phyloP scores from a whole-genome alignment of 495 filamentous ascomycete species.

The Polyplosphaeria fusca region DNA sequence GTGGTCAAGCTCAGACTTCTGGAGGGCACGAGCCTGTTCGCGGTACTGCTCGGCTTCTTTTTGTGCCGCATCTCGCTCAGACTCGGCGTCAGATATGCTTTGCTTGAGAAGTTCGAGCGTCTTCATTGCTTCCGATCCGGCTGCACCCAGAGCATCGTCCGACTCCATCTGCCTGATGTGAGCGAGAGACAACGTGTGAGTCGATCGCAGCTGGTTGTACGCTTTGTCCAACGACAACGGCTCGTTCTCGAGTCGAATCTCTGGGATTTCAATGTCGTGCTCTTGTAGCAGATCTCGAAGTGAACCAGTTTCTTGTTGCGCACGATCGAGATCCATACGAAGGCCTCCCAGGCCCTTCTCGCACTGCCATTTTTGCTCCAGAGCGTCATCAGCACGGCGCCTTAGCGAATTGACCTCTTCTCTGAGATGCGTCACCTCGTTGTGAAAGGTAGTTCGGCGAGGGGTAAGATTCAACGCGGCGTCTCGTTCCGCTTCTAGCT shows the following conservation, averaged over 20 bases:
- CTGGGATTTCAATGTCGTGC: constrained; percentile 73
- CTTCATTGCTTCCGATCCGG: constrained; percentile 48
- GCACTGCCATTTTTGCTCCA: constrained; percentile 95
- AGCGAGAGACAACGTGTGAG: constrained; percentile 52
- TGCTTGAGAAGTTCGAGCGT: constrained; percentile 63
- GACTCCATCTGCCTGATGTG: constrained; percentile 56
- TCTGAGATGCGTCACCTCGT: constrained; percentile 72
- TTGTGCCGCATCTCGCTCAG: constrained; percentile 68
- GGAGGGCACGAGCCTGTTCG: constrained; percentile 60
- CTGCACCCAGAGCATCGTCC: constrained; percentile 33
- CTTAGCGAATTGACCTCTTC: constrained; percentile 82
- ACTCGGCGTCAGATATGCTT: constrained; percentile 62
- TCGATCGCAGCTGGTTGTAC: constrained; percentile 72
- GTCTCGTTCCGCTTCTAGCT: constrained; percentile 75
- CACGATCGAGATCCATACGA: constrained; percentile 96
- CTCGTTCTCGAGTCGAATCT: constrained; percentile 32
- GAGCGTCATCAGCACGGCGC: constrained; percentile 85
- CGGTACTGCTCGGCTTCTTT: constrained; percentile 59
- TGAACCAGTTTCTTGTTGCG: constrained; percentile 84
- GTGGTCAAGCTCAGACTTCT: constrained; percentile 59
- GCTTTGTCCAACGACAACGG: constrained; percentile 75
- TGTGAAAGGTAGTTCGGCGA: constrained; percentile 72
- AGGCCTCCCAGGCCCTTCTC: constrained; percentile 89
- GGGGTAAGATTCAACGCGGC: constrained; percentile 66
- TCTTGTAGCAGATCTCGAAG: constrained; percentile 77